Percentiles rank a stretch among this genome's conserved stretches.
Evolutionary conservation across 345 rosid species (phyloP).

Genomic region (Pelargonium nanum): DNA sequence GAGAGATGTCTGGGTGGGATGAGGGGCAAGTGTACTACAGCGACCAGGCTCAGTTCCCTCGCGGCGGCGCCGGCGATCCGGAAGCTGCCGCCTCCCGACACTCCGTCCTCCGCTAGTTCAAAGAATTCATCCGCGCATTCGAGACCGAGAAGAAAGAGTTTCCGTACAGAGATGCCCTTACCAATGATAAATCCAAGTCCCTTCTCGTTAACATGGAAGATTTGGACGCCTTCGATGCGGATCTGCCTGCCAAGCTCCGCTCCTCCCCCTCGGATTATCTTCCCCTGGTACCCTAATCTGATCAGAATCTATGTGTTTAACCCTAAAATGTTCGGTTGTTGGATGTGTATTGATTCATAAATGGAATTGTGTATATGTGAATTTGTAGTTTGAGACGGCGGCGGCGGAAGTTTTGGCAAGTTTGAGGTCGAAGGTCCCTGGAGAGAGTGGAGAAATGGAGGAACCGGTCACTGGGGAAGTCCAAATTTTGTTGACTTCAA

Average conservation of each 20-base stretch:
- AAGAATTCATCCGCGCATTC: slow-evolving; percentile 80
- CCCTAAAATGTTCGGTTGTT: background rate
- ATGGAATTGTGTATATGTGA: slow-evolving; percentile 1
- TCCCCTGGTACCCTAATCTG: slow-evolving; percentile 33
- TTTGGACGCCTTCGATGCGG: slow-evolving; percentile 67
- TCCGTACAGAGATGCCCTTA: slow-evolving; percentile 77
- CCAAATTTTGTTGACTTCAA: slow-evolving; percentile 72
- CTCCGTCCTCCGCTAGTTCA: slow-evolving; percentile 61
- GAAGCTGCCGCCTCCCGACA: slow-evolving; percentile 48
- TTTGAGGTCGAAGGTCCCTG: slow-evolving; percentile 61
- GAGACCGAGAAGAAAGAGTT: slow-evolving; percentile 62
- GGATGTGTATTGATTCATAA: background rate
- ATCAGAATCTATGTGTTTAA: background rate
- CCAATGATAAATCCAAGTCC: slow-evolving; percentile 50
- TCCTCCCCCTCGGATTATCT: slow-evolving; percentile 72
- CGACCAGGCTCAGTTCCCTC: slow-evolving; percentile 82
- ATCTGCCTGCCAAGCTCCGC: slow-evolving; percentile 71
- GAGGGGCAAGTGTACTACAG: slow-evolving; percentile 88
- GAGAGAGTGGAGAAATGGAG: slow-evolving; percentile 72
- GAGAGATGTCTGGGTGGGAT: slow-evolving; percentile 75
- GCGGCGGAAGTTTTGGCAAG: slow-evolving; percentile 79
- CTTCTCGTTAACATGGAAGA: slow-evolving; percentile 70
- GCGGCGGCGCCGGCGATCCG: slow-evolving; percentile 22
- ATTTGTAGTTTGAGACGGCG: slow-evolving; percentile 69
- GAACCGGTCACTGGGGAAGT: slow-evolving; percentile 58